phyloP scores from a whole-genome alignment of 495 filamentous ascomycete genomes.

The Apodospora peruviana region DNA sequence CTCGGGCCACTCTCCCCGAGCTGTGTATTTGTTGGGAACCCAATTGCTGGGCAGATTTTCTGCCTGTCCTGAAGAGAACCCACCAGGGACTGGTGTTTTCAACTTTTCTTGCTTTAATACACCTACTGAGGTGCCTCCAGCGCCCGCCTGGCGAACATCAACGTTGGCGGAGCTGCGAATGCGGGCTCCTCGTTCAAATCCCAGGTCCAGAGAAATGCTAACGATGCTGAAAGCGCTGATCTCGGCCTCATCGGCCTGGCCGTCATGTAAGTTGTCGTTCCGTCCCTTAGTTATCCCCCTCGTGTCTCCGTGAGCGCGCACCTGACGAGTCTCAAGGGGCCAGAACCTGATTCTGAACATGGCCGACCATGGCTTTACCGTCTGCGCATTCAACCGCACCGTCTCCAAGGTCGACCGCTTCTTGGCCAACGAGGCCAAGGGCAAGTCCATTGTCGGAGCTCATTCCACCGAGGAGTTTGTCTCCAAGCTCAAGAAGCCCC shows the following conservation, averaged over 20 bases:
- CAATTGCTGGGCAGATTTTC: background rate
- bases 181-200: conserved; percentile 28
- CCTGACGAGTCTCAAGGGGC: conserved; percentile 32
- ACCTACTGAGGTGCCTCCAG: conserved; percentile 54
- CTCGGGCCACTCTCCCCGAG: conserved; percentile 4
- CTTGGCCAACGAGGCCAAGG: conserved; percentile 89
- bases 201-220: conserved; percentile 36
- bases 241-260: conserved; percentile 99
- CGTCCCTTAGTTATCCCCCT: conserved; percentile 2
- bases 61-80: background rate
- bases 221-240: conserved; percentile 59
- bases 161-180: conserved; percentile 56
- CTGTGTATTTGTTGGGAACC: conserved; percentile 2
- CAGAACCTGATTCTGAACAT: conserved; percentile 98
- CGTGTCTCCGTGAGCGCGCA: background rate
- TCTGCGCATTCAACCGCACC: conserved; percentile 97
- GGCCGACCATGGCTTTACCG: conserved; percentile 92
- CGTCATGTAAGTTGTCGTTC: conserved; percentile 66
- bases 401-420: conserved; percentile 96
- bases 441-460: conserved; percentile 88
- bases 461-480: conserved; percentile 92
- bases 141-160: conserved; percentile 81
- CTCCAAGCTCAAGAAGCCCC: conserved; percentile 91
- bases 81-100: background rate
- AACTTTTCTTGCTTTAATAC: conserved; percentile 17